phyloP scores from a whole-genome alignment of 176 grass and related monocot genomes.

The Avena insularis region DNA sequence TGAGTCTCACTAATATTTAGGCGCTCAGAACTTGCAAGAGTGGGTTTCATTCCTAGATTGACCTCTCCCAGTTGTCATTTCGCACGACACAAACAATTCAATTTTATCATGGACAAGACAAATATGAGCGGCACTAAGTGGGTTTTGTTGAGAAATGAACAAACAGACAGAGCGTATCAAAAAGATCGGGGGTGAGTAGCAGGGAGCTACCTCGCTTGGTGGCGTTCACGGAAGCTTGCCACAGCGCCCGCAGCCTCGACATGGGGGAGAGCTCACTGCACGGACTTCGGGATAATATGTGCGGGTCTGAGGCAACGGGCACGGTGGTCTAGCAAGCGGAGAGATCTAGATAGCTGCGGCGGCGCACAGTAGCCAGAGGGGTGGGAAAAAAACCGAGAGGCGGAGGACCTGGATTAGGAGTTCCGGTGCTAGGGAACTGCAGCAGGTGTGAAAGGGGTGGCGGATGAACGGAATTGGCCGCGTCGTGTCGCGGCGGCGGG shows the following conservation, averaged over 20 bases:
- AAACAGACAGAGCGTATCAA: neutral
- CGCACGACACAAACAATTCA: neutral
- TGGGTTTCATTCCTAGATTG: neutral
- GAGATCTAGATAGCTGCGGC: neutral
- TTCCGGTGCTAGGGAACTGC: neutral
- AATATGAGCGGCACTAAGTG: neutral
- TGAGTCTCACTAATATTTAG: neutral
- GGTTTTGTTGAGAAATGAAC: conserved; percentile 16
- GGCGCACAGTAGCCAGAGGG: neutral
- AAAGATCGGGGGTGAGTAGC: neutral
- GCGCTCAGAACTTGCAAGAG: neutral
- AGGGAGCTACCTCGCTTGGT: conserved; percentile 65
- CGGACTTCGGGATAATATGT: neutral
- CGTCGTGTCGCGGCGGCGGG: conserved; percentile 7
- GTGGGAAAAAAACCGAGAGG: neutral
- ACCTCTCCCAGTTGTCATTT: conserved; percentile 9
- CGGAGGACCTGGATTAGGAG: neutral
- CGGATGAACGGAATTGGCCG: neutral
- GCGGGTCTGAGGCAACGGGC: neutral
- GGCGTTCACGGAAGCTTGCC: conserved; percentile 73
- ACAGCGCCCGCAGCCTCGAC: conserved; percentile 69
- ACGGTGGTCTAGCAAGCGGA: neutral
- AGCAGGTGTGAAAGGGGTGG: neutral
- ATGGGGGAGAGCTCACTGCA: conserved; percentile 34
- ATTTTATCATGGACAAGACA: neutral